Evolutionary conservation across 306 rosid species (phyloP).

Genomic region (Vigna trinervia): DNA sequence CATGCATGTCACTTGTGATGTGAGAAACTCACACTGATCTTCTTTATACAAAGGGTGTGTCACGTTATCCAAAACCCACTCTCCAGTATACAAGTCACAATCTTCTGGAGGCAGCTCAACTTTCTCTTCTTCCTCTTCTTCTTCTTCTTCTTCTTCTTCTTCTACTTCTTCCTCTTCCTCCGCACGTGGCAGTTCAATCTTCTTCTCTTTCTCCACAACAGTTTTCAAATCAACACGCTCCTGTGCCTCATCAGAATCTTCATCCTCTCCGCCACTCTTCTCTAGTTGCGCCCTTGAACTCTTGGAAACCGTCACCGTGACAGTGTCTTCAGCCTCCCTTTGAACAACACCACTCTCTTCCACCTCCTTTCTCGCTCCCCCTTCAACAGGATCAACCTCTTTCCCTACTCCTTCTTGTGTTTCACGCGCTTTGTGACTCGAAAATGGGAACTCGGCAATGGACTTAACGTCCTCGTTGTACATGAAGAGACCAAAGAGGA

Average conservation of each 20-base stretch:
- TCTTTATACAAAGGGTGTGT: conserved; percentile 92
- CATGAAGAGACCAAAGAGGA: conserved; percentile 91
- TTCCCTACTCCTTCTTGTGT: conserved; percentile 51
- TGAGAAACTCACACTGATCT: conserved; percentile 88
- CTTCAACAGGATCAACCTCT: conserved; percentile 8
- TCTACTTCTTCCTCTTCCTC: conserved; percentile 46
- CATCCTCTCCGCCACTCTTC: conserved; percentile 42
- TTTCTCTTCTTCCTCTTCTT: conserved; percentile 57
- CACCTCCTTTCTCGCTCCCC: neutral
- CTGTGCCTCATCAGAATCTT: conserved; percentile 61
- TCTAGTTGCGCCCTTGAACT: conserved; percentile 55
- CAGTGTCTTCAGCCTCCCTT: conserved; percentile 38
- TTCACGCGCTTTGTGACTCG: conserved; percentile 67
- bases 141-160: conserved; percentile 40
- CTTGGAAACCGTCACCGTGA: conserved; percentile 31
- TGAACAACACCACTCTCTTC: conserved; percentile 9
- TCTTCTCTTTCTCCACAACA: conserved; percentile 51
- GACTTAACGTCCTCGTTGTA: conserved; percentile 95
- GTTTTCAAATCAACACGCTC: conserved; percentile 55
- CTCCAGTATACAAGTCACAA: conserved; percentile 84
- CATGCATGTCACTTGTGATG: conserved; percentile 93
- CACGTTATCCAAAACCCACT: conserved; percentile 85
- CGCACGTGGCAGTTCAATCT: conserved; percentile 49
- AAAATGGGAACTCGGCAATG: conserved; percentile 89
- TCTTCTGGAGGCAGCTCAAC: conserved; percentile 84